A percentile compares a stretch with the other conserved stretches of the same genome.
Evolutionary conservation across 2,329 filamentous ascomycete genomes (phyloP).

Genomic region (Coniochaeta sp.): DNA sequence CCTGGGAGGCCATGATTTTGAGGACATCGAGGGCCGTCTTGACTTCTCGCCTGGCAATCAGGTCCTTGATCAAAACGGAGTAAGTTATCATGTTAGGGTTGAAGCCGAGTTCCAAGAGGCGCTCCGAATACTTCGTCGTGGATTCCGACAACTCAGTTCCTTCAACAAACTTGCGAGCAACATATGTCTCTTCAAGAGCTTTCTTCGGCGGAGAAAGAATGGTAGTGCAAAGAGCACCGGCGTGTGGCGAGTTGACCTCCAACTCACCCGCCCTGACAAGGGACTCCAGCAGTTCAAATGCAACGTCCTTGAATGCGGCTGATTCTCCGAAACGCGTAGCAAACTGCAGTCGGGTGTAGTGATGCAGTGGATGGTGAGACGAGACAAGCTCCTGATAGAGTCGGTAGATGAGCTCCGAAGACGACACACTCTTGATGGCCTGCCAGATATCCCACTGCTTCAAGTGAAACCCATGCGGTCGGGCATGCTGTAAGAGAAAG

Average conservation of each 20-base stretch:
- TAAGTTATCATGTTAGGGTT: constrained; percentile 56
- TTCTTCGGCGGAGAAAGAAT: constrained; percentile 37
- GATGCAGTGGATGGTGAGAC: constrained; percentile 24
- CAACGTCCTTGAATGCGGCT: constrained; percentile 28
- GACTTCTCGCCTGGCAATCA: constrained; percentile 57
- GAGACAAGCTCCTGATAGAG: constrained; percentile 28
- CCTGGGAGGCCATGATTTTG: constrained; percentile 51
- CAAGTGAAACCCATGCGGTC: constrained; percentile 20
- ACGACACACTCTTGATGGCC: constrained; percentile 6
- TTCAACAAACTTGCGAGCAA: constrained; percentile 18
- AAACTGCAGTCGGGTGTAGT: constrained; percentile 40
- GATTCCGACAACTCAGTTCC: constrained; percentile 33
- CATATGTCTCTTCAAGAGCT: neutral
- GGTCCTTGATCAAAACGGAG: constrained; percentile 64
- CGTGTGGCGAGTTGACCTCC: constrained; percentile 37
- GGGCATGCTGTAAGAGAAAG: constrained; percentile 10
- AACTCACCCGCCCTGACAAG: constrained; percentile 25
- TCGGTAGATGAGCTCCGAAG: constrained; percentile 16
- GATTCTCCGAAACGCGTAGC: constrained; percentile 36
- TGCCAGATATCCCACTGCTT: constrained; percentile 27
- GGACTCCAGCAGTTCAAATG: constrained; percentile 36
- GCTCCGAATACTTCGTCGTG: constrained; percentile 45
- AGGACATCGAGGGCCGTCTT: constrained; percentile 60
- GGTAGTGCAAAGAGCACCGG: constrained; percentile 50
- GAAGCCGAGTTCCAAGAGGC: constrained; percentile 53